Percentiles rank a stretch among this genome's conserved stretches.
Conservation (phyloP, 2,329 filamentous ascomycete genomes). For the Nemania sp. region DNA sequence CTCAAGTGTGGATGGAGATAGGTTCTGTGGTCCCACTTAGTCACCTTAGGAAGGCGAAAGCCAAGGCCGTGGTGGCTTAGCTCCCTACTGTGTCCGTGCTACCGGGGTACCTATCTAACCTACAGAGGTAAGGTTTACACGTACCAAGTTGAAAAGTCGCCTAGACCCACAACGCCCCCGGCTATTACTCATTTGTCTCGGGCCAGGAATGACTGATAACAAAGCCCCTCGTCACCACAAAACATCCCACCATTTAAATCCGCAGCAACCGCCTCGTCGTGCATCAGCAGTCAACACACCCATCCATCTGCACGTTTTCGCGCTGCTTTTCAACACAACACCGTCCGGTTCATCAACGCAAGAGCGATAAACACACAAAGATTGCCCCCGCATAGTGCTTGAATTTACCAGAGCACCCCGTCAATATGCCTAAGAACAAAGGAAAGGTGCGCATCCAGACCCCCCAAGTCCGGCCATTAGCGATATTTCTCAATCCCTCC, state of each 20-base stretch:
- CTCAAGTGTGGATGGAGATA: no score
- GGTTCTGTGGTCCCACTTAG: no score
- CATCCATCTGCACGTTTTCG: slow-evolving; percentile 8
- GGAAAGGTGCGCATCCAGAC: slow-evolving; percentile 73
- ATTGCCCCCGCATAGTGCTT: slow-evolving; percentile 17
- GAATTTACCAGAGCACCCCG: slow-evolving; percentile 14
- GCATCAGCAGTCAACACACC: slow-evolving; percentile 21
- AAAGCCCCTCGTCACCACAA: slow-evolving; percentile 34
- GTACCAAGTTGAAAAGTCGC: background rate
- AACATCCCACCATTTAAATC: slow-evolving; percentile 28
- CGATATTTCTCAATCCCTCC: slow-evolving; percentile 16
- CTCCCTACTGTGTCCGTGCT: no score
- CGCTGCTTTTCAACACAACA: background rate
- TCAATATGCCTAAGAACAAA: slow-evolving; percentile 97
- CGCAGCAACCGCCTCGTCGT: slow-evolving; percentile 18
- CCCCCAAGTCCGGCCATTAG: slow-evolving; percentile 1
- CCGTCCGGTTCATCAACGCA: background rate
- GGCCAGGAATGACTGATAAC: slow-evolving; percentile 25
- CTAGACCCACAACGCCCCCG: background rate
- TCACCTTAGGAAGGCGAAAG: no score
- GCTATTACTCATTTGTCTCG: slow-evolving; percentile 26
- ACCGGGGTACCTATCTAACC: no score
- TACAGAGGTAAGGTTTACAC: no score
- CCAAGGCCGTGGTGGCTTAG: no score
- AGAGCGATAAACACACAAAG: background rate